These are phyloP conservation scores for Blastobotrys petasosporus DNA, from an alignment of 1,139 yeast species.

Conservation along the genomic window DNA sequence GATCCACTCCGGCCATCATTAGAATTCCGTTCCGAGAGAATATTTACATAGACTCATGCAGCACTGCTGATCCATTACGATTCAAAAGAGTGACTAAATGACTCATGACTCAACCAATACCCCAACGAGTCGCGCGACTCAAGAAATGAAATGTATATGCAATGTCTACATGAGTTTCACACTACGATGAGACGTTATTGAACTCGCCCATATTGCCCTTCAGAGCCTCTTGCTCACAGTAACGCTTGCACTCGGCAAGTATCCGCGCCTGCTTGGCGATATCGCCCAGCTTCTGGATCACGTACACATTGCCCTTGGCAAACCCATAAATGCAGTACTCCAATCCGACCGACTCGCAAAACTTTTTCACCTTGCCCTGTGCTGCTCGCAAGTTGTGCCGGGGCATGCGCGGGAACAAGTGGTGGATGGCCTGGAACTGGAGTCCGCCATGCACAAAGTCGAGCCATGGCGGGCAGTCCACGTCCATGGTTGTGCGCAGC, in stretches of 20 bases:
- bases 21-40: too few relatives aligned
- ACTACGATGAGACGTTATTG: too few relatives aligned
- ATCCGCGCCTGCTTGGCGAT: conserved; percentile 75
- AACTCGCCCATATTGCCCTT: neutral
- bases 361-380: conserved; percentile 65
- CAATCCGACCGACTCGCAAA: conserved; percentile 73
- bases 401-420: conserved; percentile 82
- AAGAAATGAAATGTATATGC: too few relatives aligned
- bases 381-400: conserved; percentile 75
- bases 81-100: too few relatives aligned
- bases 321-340: conserved; percentile 83
- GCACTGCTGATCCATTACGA: too few relatives aligned
- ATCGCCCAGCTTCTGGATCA: conserved; percentile 62
- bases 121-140: too few relatives aligned
- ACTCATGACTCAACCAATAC: too few relatives aligned
- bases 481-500: conserved; percentile 89
- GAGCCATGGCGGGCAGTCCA: conserved; percentile 88
- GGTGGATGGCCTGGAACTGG: conserved; percentile 89
- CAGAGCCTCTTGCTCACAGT: conserved; percentile 19
- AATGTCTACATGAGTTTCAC: too few relatives aligned
- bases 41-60: too few relatives aligned
- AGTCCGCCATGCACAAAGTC: conserved; percentile 90
- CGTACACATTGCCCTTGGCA: conserved; percentile 66
- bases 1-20: too few relatives aligned
- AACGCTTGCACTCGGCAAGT: conserved; percentile 58